These are phyloP conservation scores for Zasmidium angulare DNA, from an alignment of 2,329 filamentous ascomycete genomes.

Conservation along the genomic window DNA sequence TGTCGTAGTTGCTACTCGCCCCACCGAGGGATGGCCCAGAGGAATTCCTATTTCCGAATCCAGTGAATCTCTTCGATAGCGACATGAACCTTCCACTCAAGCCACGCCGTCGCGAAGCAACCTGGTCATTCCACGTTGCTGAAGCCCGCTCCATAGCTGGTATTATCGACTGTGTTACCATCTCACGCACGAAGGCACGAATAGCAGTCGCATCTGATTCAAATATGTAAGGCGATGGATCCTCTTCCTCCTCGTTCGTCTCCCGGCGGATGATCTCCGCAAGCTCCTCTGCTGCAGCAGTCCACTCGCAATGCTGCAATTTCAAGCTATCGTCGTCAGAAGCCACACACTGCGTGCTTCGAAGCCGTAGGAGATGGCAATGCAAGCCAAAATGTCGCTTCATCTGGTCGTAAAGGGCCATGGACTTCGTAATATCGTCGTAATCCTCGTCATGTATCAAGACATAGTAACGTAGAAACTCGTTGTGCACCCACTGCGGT, in stretches of 20 bases:
- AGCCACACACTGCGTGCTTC: conserved; percentile 80
- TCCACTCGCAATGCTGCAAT: conserved; percentile 82
- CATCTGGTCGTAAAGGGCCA: conserved; percentile 94
- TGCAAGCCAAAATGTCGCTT: conserved; percentile 96
- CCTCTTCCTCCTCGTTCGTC: conserved; percentile 66
- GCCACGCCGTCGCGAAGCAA: conserved; percentile 84
- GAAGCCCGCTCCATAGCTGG: conserved; percentile 94
- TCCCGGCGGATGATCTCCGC: conserved; percentile 58
- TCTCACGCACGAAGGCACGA: conserved; percentile 84
- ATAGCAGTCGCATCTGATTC: conserved; percentile 90
- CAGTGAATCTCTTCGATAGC: conserved; percentile 84
- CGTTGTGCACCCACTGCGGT: conserved; percentile 83
- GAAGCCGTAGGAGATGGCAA: conserved; percentile 84
- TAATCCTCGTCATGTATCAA: conserved; percentile 94
- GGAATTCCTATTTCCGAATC: conserved; percentile 68
- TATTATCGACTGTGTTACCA: conserved; percentile 91
- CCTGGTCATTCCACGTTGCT: conserved; percentile 94
- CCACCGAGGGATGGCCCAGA: conserved; percentile 50
- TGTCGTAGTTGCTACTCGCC: conserved; percentile 71
- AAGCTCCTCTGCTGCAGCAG: conserved; percentile 82
- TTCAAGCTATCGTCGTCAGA: conserved; percentile 88
- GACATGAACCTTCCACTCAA: conserved; percentile 93
- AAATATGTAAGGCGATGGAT: conserved; percentile 76
- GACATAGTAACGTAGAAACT: conserved; percentile 94
- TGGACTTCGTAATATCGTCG: conserved; percentile 88